These are phyloP conservation scores for Trametes cingulata DNA, from an alignment of 768 basidiomycete genomes.

Conservation along the genomic window DNA sequence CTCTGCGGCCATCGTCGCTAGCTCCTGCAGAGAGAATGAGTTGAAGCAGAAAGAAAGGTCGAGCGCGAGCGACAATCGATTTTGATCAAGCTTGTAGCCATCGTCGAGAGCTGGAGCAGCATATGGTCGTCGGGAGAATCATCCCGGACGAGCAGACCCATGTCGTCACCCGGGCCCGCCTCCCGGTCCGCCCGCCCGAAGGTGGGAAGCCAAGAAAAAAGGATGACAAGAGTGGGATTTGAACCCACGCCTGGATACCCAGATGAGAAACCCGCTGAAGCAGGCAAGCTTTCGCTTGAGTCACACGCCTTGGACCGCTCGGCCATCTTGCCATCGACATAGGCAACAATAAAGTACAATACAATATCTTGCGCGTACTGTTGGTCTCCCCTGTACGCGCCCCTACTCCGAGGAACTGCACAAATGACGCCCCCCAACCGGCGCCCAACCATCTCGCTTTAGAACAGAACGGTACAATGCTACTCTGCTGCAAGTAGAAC, in stretches of 20 bases:
- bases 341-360: not conserved
- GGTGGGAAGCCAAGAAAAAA: too few relatives aligned
- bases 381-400: not conserved
- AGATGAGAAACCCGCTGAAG: constrained; percentile 30
- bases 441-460: too few relatives aligned
- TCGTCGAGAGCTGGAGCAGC: not conserved
- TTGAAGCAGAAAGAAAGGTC: not conserved
- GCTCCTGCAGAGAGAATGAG: not conserved
- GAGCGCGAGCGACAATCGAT: constrained; percentile 10
- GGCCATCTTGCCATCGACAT: constrained; percentile 51
- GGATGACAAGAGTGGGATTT: constrained; percentile 31
- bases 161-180: constrained; percentile 1
- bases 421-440: too few relatives aligned
- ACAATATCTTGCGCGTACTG: not conserved
- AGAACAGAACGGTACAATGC: too few relatives aligned
- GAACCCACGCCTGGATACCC: constrained; percentile 34
- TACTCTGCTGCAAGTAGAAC: constrained; percentile 32
- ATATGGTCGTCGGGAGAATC: constrained; percentile 1
- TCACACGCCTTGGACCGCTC: constrained; percentile 67
- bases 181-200: too few relatives aligned
- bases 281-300: constrained; percentile 46
- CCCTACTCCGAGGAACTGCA: not conserved
- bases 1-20: constrained; percentile 49
- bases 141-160: not conserved
- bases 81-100: not conserved